Percentiles rank a stretch among this genome's conserved stretches.
Evolutionary conservation across 768 basidiomycete species (phyloP).

Genomic region (Lentinula sp.): DNA sequence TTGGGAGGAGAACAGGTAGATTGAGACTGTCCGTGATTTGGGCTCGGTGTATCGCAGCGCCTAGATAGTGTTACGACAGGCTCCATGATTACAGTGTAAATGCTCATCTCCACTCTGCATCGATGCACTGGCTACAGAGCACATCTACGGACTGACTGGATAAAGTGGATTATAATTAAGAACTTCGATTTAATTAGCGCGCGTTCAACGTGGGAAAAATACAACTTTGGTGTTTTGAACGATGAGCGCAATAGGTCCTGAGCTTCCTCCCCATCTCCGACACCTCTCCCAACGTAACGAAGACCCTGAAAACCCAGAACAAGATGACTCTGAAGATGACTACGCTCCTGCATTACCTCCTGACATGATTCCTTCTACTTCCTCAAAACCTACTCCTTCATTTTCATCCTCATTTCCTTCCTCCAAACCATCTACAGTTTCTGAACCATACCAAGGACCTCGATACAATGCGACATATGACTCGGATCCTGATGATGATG

Average conservation of each 20-base stretch:
- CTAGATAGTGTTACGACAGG: too few species aligned
- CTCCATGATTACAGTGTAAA: too few species aligned
- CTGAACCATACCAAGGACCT: background rate
- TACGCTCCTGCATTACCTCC: constrained; percentile 74
- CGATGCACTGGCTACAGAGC: too few species aligned
- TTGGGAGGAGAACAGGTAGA: too few species aligned
- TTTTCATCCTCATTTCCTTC: background rate
- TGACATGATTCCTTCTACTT: constrained; percentile 39
- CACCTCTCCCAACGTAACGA: constrained; percentile 10
- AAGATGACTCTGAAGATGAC: constrained; percentile 60
- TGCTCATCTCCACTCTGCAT: too few species aligned
- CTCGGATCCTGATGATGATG: constrained; percentile 46
- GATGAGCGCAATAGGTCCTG: constrained; percentile 53
- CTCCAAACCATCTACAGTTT: background rate
- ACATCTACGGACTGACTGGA: too few species aligned
- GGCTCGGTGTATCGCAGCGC: too few species aligned
- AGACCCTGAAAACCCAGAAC: constrained; percentile 22
- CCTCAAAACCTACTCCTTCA: constrained; percentile 30
- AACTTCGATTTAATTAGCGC: background rate
- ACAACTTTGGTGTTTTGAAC: background rate
- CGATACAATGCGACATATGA: constrained; percentile 37
- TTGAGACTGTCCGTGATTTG: too few species aligned
- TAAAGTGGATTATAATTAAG: too few species aligned
- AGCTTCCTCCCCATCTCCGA: constrained; percentile 43
- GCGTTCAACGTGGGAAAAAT: background rate